Evolutionary conservation across 371 early-diverging fungal species (phyloP).

Genomic region (Mortierella sp.): DNA sequence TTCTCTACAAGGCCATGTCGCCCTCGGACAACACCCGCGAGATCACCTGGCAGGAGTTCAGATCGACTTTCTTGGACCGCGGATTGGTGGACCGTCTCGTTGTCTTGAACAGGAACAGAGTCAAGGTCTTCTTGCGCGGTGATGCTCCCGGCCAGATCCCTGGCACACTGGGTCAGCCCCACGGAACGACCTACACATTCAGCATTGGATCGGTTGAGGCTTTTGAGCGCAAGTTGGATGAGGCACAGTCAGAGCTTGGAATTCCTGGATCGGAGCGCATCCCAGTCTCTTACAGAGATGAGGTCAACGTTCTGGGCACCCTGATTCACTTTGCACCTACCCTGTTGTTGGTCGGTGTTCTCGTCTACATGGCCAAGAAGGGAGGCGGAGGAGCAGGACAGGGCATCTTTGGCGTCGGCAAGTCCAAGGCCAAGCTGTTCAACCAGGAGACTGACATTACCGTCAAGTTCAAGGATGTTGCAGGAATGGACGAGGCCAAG

Average conservation of each 20-base stretch:
- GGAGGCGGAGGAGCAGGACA: constrained; percentile 79
- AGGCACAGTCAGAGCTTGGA: constrained; percentile 93
- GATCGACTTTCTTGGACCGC: constrained; percentile 88
- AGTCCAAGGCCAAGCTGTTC: constrained; percentile 96
- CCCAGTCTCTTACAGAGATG: constrained; percentile 90
- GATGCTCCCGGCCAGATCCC: constrained; percentile 72
- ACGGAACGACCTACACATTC: constrained; percentile 73
- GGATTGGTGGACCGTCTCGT: constrained; percentile 92
- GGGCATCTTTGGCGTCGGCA: constrained; percentile 97
- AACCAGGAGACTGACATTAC: constrained; percentile 97
- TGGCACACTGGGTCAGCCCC: constrained; percentile 56
- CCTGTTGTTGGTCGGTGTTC: constrained; percentile 88
- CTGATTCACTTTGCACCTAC: constrained; percentile 95
- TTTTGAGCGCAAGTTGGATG: constrained; percentile 92
- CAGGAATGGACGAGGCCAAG: constrained; percentile 99
- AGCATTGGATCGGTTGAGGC: constrained; percentile 95
- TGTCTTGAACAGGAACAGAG: constrained; percentile 88
- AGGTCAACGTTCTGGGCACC: constrained; percentile 78
- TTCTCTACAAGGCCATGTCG: constrained; percentile 67
- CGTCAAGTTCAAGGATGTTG: constrained; percentile 99
- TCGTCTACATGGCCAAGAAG: constrained; percentile 89
- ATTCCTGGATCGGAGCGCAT: constrained; percentile 92
- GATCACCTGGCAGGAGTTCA: constrained; percentile 96
- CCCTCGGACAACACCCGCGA: constrained; percentile 69
- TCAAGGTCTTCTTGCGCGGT: constrained; percentile 83